Percentiles rank a stretch among this genome's conserved stretches.
Evolutionary conservation across 2,329 filamentous ascomycete species (phyloP).

Genomic region (Harringtonia aguacate): DNA sequence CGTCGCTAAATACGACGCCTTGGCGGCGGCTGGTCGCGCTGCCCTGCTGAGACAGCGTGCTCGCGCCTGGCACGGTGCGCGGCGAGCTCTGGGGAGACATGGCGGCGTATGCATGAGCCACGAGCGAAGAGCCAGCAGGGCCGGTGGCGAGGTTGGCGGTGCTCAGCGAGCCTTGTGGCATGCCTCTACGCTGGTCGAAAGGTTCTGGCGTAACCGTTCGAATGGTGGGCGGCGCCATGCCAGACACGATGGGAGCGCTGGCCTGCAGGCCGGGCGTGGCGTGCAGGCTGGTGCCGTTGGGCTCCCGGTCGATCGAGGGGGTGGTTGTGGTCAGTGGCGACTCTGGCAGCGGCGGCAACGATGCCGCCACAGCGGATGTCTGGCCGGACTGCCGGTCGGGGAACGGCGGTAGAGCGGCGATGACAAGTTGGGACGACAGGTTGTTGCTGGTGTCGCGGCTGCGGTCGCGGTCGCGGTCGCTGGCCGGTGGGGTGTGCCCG

Average conservation of each 20-base stretch:
- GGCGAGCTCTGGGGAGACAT: constrained; percentile 35
- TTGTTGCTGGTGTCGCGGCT: constrained; percentile 4
- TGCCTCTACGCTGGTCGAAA: constrained; percentile 18
- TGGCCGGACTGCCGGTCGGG: constrained; percentile 10
- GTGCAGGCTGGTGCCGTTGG: too few species aligned
- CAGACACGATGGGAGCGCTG: not conserved
- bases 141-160: constrained; percentile 3
- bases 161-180: constrained; percentile 16
- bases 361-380: not conserved
- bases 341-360: constrained; percentile 17
- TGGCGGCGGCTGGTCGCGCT: constrained; percentile 30
- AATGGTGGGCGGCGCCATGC: constrained; percentile 31
- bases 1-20: constrained; percentile 51
- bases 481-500: constrained; percentile 10
- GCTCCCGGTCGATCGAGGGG: not conserved
- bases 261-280: not conserved
- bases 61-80: constrained; percentile 31
- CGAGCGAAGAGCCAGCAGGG: constrained; percentile 2
- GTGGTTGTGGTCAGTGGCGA: constrained; percentile 12
- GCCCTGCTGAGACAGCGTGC: constrained; percentile 20
- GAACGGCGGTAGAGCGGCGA: constrained; percentile 10
- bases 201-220: constrained; percentile 58
- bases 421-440: not conserved
- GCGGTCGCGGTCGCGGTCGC: constrained; percentile 7
- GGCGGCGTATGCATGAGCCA: constrained; percentile 21